Percentiles rank a stretch among this genome's conserved stretches.
Evolutionary conservation across 805 yeast genomes (phyloP).

Genomic region (Lipomyces sp.): DNA sequence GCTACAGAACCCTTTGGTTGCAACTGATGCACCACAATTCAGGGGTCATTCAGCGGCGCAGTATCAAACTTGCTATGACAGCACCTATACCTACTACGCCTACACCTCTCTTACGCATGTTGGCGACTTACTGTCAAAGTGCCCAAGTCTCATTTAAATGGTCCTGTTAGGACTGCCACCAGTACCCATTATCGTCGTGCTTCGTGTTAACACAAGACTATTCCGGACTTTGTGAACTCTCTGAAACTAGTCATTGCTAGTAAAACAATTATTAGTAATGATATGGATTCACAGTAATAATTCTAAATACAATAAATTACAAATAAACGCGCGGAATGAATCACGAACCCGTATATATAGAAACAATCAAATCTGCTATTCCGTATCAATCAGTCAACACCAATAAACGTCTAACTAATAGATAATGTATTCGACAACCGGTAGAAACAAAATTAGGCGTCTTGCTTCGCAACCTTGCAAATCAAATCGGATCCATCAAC

Average conservation of each 20-base stretch:
- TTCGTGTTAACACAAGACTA: no score
- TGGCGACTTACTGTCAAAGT: no score
- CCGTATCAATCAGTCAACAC: neutral
- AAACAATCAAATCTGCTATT: neutral
- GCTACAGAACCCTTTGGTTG: neutral
- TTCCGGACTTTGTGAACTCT: neutral
- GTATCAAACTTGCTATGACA: no score
- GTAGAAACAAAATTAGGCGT: neutral
- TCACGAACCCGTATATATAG: neutral
- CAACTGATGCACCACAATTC: neutral
- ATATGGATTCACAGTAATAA: neutral
- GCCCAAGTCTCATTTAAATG: no score
- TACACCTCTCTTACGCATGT: no score
- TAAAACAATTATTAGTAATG: neutral
- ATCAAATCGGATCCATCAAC: slow-evolving; percentile 94
- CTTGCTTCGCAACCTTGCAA: slow-evolving; percentile 56
- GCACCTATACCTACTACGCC: no score
- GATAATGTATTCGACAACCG: neutral
- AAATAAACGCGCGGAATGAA: neutral
- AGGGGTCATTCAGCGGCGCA: no score
- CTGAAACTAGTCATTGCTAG: neutral
- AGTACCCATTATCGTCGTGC: no score
- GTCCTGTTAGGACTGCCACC: no score
- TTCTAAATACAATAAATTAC: slow-evolving; percentile 1
- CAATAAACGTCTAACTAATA: neutral